Evolutionary conservation across 768 basidiomycete species (phyloP), one percentile per base, ranked within the genome.

Genomic region (Russula sp.): DNA sequence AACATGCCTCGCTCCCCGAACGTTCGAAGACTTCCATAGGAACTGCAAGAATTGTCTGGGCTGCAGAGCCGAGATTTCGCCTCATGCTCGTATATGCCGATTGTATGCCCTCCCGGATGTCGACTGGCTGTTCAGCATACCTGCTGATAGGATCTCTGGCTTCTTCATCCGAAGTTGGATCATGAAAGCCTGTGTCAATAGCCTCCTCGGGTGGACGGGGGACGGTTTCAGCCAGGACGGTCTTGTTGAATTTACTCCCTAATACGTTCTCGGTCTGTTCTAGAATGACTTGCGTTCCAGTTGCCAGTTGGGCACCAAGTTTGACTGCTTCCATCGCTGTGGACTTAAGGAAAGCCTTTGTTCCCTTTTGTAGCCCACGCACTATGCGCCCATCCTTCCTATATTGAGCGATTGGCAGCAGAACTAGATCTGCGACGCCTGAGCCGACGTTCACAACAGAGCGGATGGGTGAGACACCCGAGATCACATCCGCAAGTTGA

Each of bases 1-100:
- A 52, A 75, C 81, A 68, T 67, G 89, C 95, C 82, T 97, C 91
- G 59, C 87, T 88, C 8, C 93, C 92, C 10, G 93, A 90, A 62
- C 90, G 80, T 74, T 99, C 97, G 68, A 98, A 96, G 11, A 98
- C 93, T 73, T 98, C 97, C 96, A 98, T 98, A 1, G 97, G 97
- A 1, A 99, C 93, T 0, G 97, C 96, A 41, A 99, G 81, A 64
- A 99, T 98, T 0, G 97, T 99, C 75, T 99, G 96, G 29, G 96
- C 97, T 32, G 97, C 97, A 46, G 90, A 91, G 68, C 86, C 88
- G 64, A 99, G 72, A 73, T 98, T 98, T 69, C 77, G 84, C 56
- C 82, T 85, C 68, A 99, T 73, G 69, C 92, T 95, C 71, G 80
- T 84, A 73, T 98, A 98, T n/a, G 95, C 97, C 0, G 84, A 85